Evolutionary conservation across 345 rosid species (phyloP), one percentile per base, ranked within the genome.

Genomic region (Geranium rotundifolium): DNA sequence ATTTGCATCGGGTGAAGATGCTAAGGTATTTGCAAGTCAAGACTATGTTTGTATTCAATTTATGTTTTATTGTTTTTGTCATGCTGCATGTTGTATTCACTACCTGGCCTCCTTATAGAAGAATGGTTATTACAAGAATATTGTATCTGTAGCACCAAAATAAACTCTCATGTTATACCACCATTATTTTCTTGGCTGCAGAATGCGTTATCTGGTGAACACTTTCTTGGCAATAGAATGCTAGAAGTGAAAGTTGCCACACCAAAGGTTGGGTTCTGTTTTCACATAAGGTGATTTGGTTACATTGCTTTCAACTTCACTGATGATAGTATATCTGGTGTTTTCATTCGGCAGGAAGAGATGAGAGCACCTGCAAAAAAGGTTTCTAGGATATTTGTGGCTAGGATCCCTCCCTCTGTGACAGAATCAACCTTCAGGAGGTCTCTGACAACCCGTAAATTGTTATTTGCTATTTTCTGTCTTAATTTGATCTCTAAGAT

Each of bases 221-320:
- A 93, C 70, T 81, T 66, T 71, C 89, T 93, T 64, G 95, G 99
- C 17, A 88, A 80, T 69, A 83, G 97, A 77, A 82, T 80, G 79
- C 70, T 93, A 69, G 99, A 93, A 76, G 95, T 92, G 2, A 92
- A 92, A 80, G 83, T 86, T 60, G 96, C 97, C 57, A 87, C 96
- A 5, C 99, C 99, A 49, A 92, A 92, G 99, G 99, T 92, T 72
- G 56, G 60, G 66, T 56, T 49, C 56, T 7, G 59, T 19, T 13
- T n/a, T 57, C 14, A 12, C 16, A 58, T 20, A 34, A 34, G 3
- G 41, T 23, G 0, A 18, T 17, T 20, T 30, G 63, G 30, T 41
- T 7, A 41, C 59, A 30, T 67, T 18, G 4, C 50, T 54, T 7
- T 71, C 60, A 46, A 60, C 13, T 41, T 29, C 12, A 14, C 52